These are phyloP conservation scores for Apocynum venetum DNA, from an alignment of 257 asterid species.

Conservation along the genomic window DNA sequence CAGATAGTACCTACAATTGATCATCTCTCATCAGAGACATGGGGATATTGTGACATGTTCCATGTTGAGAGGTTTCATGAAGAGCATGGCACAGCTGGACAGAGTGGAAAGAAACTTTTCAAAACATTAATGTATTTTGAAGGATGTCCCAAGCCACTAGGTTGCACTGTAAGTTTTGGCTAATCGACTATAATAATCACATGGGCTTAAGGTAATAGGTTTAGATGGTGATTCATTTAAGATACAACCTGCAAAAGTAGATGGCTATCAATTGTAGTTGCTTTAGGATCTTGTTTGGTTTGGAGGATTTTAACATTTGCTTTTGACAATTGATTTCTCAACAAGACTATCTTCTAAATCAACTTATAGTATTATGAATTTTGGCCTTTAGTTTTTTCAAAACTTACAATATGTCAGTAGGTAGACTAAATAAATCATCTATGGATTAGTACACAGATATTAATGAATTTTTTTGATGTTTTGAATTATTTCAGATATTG, in stretches of 20 bases:
- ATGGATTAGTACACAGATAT: background rate
- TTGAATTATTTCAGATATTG: constrained; percentile 56
- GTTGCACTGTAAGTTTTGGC: constrained; percentile 76
- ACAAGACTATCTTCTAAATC: background rate
- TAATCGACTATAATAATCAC: constrained; percentile 17
- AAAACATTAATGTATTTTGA: constrained; percentile 96
- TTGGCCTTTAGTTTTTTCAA: background rate
- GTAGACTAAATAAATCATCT: background rate
- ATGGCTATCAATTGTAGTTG: background rate
- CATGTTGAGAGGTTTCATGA: constrained; percentile 68
- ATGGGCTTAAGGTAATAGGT: constrained; percentile 13
- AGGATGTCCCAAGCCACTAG: constrained; percentile 95
- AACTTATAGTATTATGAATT: background rate
- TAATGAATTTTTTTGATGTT: constrained; percentile 18
- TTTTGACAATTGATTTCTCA: background rate
- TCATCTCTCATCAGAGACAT: constrained; percentile 64
- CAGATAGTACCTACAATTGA: constrained; percentile 89
- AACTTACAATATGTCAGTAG: background rate
- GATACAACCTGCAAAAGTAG: background rate
- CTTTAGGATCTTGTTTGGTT: background rate
- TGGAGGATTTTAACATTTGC: background rate
- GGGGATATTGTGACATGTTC: constrained; percentile 83
- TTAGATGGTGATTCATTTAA: background rate
- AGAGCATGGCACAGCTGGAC: constrained; percentile 75
- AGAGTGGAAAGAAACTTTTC: constrained; percentile 61